Conservation (phyloP, 23 red algal genomes). For the Gracilaria gracilis region DNA sequence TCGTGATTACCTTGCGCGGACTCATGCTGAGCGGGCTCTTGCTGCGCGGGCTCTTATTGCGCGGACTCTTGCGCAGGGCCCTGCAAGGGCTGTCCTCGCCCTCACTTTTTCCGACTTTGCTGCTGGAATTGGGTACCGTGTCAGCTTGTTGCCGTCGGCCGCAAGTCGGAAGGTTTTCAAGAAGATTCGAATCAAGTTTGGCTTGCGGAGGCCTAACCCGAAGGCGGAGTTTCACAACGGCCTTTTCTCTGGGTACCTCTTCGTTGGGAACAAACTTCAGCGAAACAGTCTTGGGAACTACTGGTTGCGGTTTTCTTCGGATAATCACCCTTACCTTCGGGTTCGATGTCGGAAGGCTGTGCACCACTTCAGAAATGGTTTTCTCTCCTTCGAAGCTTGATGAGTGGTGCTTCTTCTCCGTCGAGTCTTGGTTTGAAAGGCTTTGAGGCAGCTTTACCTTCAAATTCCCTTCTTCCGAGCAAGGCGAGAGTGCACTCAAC, state of each 20-base stretch:
- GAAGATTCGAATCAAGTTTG: background rate
- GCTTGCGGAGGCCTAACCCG: background rate
- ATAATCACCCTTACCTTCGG: conserved; percentile 28
- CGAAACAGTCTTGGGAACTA: background rate
- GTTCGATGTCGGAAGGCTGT: conserved; percentile 19
- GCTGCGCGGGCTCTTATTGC: background rate
- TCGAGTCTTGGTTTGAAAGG: background rate
- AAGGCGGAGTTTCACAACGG: background rate
- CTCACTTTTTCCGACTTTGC: background rate
- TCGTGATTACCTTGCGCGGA: background rate
- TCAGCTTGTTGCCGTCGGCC: background rate
- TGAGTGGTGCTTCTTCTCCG: background rate
- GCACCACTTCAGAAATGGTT: background rate
- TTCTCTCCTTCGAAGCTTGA: background rate
- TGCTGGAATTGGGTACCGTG: background rate
- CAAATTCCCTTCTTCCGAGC: conserved; percentile 30
- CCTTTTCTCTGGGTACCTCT: background rate
- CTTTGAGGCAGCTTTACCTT: background rate
- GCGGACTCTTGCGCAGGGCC: background rate
- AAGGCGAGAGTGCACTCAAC: conserved; percentile 29
- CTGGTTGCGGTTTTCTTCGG: background rate
- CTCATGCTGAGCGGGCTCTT: background rate
- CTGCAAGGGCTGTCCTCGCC: background rate
- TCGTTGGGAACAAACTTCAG: background rate
- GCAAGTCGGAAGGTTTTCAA: background rate